Conservation (phyloP, 805 yeast genomes). For the Tetrapisispora iriomotensis region DNA sequence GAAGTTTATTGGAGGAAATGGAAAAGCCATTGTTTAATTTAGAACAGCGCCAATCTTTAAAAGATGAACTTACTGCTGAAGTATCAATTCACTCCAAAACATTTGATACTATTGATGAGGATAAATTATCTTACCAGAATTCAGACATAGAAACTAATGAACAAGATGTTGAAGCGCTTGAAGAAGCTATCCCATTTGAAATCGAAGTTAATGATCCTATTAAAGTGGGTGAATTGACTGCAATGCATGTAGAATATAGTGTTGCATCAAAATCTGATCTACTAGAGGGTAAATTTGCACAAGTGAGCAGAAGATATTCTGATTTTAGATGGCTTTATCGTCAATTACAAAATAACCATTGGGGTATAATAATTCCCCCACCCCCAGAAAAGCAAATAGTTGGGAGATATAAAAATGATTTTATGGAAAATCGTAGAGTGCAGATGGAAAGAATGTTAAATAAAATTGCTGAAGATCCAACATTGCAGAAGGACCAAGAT, state of each 20-base stretch:
- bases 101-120: too few species aligned
- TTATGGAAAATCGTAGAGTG: slow-evolving; percentile 75
- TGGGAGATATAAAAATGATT: slow-evolving; percentile 84
- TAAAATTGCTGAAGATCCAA: slow-evolving; percentile 48
- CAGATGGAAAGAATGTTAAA: slow-evolving; percentile 69
- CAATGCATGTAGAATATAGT: slow-evolving; percentile 80
- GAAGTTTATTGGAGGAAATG: not conserved
- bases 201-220: slow-evolving; percentile 83
- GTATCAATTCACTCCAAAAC: too few species aligned
- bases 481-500: slow-evolving; percentile 59
- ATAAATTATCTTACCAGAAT: too few species aligned
- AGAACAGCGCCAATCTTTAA: not conserved
- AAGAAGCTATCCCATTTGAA: slow-evolving; percentile 30
- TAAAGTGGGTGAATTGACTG: slow-evolving; percentile 83
- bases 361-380: slow-evolving; percentile 85
- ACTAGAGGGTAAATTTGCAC: slow-evolving; percentile 33
- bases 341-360: slow-evolving; percentile 73
- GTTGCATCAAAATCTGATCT: slow-evolving; percentile 49
- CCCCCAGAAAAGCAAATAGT: slow-evolving; percentile 91
- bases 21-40: not conserved
- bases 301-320: slow-evolving; percentile 72
- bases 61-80: slow-evolving; percentile 18
- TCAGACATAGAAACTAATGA: too few species aligned
- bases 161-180: slow-evolving; percentile 21
- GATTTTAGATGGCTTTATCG: slow-evolving; percentile 92